Percentiles rank a stretch among this genome's conserved stretches.
Evolutionary conservation across 768 basidiomycete species (phyloP).

Genomic region (Clitopilus passeckerianus): DNA sequence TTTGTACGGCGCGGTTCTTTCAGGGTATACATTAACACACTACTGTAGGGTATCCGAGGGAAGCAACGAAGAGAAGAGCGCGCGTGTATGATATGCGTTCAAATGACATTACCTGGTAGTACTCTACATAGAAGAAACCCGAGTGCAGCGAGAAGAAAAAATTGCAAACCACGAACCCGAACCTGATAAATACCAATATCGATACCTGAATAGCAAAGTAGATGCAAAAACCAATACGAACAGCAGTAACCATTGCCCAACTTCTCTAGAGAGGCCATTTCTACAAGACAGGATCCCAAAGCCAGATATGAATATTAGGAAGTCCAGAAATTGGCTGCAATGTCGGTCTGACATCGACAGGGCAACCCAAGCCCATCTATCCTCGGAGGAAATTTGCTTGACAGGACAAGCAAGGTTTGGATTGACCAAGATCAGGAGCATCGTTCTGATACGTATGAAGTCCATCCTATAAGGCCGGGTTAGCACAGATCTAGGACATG

Average conservation of each 20-base stretch:
- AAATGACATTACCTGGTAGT: neutral
- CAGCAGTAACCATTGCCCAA: neutral
- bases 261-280: neutral
- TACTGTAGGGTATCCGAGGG: too few species aligned
- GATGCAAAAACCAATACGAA: too few species aligned
- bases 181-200: neutral
- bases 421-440: constrained; percentile 16
- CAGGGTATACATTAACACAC: too few species aligned
- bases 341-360: neutral
- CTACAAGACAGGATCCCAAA: too few species aligned
- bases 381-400: neutral
- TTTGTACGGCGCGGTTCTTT: too few species aligned
- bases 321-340: too few species aligned
- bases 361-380: neutral
- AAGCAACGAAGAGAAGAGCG: neutral
- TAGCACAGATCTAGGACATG: neutral
- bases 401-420: neutral
- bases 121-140: neutral
- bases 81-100: neutral
- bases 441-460: constrained; percentile 23
- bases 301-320: too few species aligned
- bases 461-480: constrained; percentile 20
- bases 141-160: neutral
- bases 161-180: neutral
- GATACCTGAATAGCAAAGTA: neutral